A percentile compares a stretch with the other conserved stretches of the same genome.
phyloP scores from a whole-genome alignment of 1,139 yeast genomes.

The Nakaseomyces uthaithaninus region DNA sequence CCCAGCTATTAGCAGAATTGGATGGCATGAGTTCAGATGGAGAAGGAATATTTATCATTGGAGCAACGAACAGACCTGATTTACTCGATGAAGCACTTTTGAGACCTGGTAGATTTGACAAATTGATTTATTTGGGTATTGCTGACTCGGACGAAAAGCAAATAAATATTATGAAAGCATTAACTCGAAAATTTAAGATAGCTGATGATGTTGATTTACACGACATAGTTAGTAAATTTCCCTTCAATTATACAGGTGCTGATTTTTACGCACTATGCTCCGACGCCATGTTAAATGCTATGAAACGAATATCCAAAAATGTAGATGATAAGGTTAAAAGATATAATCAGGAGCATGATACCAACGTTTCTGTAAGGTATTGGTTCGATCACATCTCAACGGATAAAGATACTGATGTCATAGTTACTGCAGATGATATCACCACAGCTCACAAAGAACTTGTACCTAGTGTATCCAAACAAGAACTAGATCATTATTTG shows the following conservation, averaged over 20 bases:
- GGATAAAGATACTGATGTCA: constrained; percentile 56
- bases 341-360: constrained; percentile 40
- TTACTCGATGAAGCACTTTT: constrained; percentile 84
- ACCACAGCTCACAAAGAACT: constrained; percentile 61
- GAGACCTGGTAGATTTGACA: constrained; percentile 94
- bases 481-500: constrained; percentile 75
- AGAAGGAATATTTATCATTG: constrained; percentile 94
- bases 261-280: constrained; percentile 94
- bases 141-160: constrained; percentile 89
- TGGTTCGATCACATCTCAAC: constrained; percentile 87
- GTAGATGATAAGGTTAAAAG: constrained; percentile 58
- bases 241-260: constrained; percentile 92
- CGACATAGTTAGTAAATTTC: constrained; percentile 61
- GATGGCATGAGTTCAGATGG: constrained; percentile 90
- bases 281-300: constrained; percentile 91
- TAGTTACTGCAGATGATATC: constrained; percentile 67
- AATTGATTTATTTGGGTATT: constrained; percentile 86
- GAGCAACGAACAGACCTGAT: constrained; percentile 96
- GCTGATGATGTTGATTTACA: constrained; percentile 52
- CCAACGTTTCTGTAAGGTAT: constrained; percentile 57
- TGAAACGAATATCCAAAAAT: constrained; percentile 76
- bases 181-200: constrained; percentile 74
- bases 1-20: constrained; percentile 85
- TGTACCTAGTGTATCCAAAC: constrained; percentile 79
- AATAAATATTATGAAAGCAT: constrained; percentile 73